Percentiles rank a stretch among this genome's conserved stretches.
phyloP scores from a whole-genome alignment of 345 rosid genomes.

The Linum lewisii region DNA sequence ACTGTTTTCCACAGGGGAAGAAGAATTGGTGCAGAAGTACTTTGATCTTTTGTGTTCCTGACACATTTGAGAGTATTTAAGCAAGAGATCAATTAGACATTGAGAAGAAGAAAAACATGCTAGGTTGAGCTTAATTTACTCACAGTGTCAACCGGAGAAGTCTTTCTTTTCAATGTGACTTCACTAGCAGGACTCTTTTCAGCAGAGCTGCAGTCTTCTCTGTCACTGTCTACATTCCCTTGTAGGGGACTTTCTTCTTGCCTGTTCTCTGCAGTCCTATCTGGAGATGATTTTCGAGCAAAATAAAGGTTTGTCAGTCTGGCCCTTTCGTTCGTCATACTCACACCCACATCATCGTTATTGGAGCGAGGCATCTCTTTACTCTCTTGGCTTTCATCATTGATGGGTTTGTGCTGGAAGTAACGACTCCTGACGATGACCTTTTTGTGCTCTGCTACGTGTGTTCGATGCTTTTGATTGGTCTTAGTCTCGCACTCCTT shows the following conservation, averaged over 20 bases:
- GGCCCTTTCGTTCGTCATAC: constrained; percentile 15
- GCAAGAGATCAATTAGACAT: not conserved
- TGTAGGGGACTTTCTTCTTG: too few species aligned
- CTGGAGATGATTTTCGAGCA: too few species aligned
- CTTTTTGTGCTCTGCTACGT: constrained; percentile 7
- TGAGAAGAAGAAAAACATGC: constrained; percentile 3
- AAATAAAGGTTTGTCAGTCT: constrained; percentile 13
- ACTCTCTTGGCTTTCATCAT: constrained; percentile 8
- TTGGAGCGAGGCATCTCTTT: not conserved
- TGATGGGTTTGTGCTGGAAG: constrained; percentile 10
- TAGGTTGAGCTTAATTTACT: constrained; percentile 37
- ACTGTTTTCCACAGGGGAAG: constrained; percentile 29
- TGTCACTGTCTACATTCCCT: too few species aligned
- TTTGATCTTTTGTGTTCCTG: constrained; percentile 54
- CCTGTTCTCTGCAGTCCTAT: too few species aligned
- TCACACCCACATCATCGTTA: constrained; percentile 7
- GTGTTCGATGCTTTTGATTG: not conserved
- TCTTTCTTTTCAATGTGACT: constrained; percentile 50
- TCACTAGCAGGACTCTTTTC: constrained; percentile 15
- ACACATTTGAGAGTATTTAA: constrained; percentile 11
- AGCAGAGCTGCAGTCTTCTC: not conserved
- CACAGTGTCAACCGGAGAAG: constrained; percentile 22
- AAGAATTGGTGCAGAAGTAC: constrained; percentile 32
- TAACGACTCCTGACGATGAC: constrained; percentile 15
- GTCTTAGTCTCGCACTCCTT: not conserved